phyloP scores from a whole-genome alignment of 2,329 filamentous ascomycete species.

The Fusarium sp. region DNA sequence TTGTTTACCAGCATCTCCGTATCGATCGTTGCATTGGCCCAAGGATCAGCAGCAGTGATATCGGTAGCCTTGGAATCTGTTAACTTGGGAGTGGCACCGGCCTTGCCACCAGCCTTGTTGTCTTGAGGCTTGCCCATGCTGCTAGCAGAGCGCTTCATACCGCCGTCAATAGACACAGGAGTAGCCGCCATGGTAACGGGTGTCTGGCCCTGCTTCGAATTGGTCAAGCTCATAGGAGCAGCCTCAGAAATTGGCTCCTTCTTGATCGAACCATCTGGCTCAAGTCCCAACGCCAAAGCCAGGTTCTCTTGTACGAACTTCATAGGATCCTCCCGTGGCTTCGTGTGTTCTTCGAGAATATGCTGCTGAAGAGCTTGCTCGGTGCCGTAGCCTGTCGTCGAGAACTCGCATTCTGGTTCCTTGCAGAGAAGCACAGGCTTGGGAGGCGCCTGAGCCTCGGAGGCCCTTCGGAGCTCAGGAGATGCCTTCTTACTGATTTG shows the following conservation, averaged over 20 bases:
- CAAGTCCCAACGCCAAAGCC: slow-evolving; percentile 65
- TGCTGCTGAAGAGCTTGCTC: slow-evolving; percentile 70
- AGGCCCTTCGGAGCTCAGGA: slow-evolving; percentile 59
- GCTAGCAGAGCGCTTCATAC: slow-evolving; percentile 67
- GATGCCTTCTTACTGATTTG: slow-evolving; percentile 64
- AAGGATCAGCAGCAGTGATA: slow-evolving; percentile 49
- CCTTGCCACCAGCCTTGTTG: slow-evolving; percentile 51
- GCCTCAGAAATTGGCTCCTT: slow-evolving; percentile 54
- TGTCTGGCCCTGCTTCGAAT: slow-evolving; percentile 65
- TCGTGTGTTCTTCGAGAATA: slow-evolving; percentile 71
- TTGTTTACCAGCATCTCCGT: slow-evolving; percentile 59
- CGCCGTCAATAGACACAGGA: slow-evolving; percentile 66
- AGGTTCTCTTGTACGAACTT: slow-evolving; percentile 68
- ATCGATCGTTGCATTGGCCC: slow-evolving; percentile 65
- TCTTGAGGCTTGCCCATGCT: slow-evolving; percentile 60
- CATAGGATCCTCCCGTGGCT: slow-evolving; percentile 68
- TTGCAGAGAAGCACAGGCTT: slow-evolving; percentile 66
- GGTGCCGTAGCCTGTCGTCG: slow-evolving; percentile 64
- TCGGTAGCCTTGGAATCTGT: slow-evolving; percentile 51
- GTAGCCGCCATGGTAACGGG: slow-evolving; percentile 61
- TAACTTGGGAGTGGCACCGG: slow-evolving; percentile 50
- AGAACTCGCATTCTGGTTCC: slow-evolving; percentile 69
- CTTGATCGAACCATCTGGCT: slow-evolving; percentile 63
- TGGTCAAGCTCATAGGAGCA: slow-evolving; percentile 58
- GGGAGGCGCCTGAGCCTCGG: slow-evolving; percentile 51